Conservation (phyloP, 225 moss, liverwort and hornwort genomes). For the Marchantia polymorpha region DNA sequence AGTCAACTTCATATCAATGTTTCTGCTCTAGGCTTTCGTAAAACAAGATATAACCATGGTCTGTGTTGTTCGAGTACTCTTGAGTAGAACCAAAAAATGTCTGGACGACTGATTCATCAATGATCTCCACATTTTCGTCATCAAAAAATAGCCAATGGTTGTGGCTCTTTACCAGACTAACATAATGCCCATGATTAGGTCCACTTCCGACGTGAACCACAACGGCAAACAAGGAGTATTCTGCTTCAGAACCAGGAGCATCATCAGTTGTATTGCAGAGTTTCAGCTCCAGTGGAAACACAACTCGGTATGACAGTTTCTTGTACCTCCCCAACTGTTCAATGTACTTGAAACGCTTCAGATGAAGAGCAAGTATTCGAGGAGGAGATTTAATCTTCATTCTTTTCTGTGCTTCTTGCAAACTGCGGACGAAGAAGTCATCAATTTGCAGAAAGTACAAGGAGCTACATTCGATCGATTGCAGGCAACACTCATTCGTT, state of each 20-base stretch:
- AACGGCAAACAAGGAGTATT: constrained; percentile 93
- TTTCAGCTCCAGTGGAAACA: constrained; percentile 92
- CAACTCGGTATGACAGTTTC: constrained; percentile 91
- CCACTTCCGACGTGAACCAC: constrained; percentile 99
- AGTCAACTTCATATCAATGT: constrained; percentile 41
- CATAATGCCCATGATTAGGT: constrained; percentile 93
- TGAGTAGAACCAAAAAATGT: constrained; percentile 98
- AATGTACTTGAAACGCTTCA: constrained; percentile 98
- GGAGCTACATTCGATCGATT: background rate
- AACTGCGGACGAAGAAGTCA: constrained; percentile 41
- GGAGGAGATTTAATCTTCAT: constrained; percentile 99
- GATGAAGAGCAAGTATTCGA: constrained; percentile 88
- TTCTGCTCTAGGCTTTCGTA: constrained; percentile 98
- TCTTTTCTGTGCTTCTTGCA: constrained; percentile 99
- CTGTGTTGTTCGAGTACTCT: constrained; percentile 93
- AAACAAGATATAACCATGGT: constrained; percentile 95
- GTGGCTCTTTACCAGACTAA: constrained; percentile 94
- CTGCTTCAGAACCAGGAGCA: constrained; percentile 90
- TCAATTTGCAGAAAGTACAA: background rate
- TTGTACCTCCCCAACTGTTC: constrained; percentile 95
- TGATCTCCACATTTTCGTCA: constrained; percentile 98
- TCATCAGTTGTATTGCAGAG: constrained; percentile 96
- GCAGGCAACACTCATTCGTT: background rate
- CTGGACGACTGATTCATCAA: constrained; percentile 88
- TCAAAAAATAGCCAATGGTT: constrained; percentile 98